These are phyloP conservation scores for Blastobotrys malaysiensis DNA, from an alignment of 1,139 yeast genomes.

Conservation along the genomic window DNA sequence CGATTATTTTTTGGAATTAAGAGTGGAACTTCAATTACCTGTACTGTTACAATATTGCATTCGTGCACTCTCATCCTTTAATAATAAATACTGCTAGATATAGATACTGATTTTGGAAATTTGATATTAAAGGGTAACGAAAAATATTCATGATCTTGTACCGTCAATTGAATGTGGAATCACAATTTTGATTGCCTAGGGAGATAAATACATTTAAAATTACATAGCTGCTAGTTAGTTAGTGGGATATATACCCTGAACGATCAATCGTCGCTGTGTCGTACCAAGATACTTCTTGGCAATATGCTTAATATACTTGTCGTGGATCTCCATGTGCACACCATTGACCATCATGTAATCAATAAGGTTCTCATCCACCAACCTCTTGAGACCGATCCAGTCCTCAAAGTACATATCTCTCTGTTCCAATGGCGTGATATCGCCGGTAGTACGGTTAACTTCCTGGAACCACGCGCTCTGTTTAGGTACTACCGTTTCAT, in stretches of 20 bases:
- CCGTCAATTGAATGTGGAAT: too few relatives aligned
- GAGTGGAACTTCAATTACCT: too few relatives aligned
- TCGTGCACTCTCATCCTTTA: too few relatives aligned
- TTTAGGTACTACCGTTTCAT: conserved; percentile 65
- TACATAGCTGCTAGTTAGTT: neutral
- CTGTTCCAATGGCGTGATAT: conserved; percentile 43
- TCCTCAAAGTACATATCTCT: conserved; percentile 49
- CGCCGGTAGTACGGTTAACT: conserved; percentile 41
- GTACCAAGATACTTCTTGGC: conserved; percentile 35
- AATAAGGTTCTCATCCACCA: conserved; percentile 42
- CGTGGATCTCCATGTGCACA: conserved; percentile 62
- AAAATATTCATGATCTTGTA: too few relatives aligned
- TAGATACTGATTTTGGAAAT: too few relatives aligned
- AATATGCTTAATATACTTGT: conserved; percentile 41
- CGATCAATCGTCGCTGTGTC: neutral
- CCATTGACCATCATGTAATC: conserved; percentile 51
- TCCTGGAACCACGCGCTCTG: conserved; percentile 65
- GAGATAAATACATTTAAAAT: neutral
- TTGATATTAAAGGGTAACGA: too few relatives aligned
- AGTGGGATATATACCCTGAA: neutral
- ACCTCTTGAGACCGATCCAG: conserved; percentile 51
- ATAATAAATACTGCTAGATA: too few relatives aligned
- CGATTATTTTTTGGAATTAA: too few relatives aligned
- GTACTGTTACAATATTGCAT: too few relatives aligned
- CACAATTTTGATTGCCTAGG: too few relatives aligned